phyloP scores from a whole-genome alignment of 1,284 basidiomycete species.

The Gymnopus androsaceus region DNA sequence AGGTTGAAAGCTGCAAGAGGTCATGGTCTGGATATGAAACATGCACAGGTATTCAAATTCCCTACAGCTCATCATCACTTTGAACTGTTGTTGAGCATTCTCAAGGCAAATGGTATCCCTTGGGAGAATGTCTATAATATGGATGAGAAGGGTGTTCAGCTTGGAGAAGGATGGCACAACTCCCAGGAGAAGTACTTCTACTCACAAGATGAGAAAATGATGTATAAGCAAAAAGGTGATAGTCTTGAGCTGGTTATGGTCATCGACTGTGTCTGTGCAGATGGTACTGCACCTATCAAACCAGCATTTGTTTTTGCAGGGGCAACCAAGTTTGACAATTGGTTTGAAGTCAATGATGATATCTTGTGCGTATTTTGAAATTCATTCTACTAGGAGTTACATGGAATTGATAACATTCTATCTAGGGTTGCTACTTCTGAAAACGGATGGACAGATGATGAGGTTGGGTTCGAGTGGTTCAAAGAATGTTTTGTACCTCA shows the following conservation, averaged over 20 bases:
- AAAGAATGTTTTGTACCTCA: conserved; percentile 34
- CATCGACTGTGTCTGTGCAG: conserved; percentile 29
- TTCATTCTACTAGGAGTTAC: no score
- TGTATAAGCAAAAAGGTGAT: conserved; percentile 24
- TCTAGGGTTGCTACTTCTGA: conserved; percentile 26
- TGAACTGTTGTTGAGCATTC: conserved; percentile 16
- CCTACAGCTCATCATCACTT: conserved; percentile 27
- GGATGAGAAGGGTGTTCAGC: conserved; percentile 40
- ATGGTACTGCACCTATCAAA: conserved; percentile 24
- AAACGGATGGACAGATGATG: conserved; percentile 44
- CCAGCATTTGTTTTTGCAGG: conserved; percentile 38
- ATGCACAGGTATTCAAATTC: conserved; percentile 31
- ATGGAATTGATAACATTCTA: no score
- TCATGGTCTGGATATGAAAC: conserved; percentile 31
- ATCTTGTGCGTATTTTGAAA: conserved; percentile 17
- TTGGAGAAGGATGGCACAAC: conserved; percentile 31
- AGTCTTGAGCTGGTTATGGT: conserved; percentile 36
- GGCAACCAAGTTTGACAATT: conserved; percentile 21
- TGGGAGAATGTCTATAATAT: conserved; percentile 42
- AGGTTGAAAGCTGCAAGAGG: conserved; percentile 22
- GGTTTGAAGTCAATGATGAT: conserved; percentile 25
- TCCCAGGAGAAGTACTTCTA: conserved; percentile 24
- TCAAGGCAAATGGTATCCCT: conserved; percentile 30
- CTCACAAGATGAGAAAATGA: conserved; percentile 7
- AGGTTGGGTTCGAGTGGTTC: conserved; percentile 36